Conservation (phyloP, 805 yeast species). For the Tetrapisispora fleetii region DNA sequence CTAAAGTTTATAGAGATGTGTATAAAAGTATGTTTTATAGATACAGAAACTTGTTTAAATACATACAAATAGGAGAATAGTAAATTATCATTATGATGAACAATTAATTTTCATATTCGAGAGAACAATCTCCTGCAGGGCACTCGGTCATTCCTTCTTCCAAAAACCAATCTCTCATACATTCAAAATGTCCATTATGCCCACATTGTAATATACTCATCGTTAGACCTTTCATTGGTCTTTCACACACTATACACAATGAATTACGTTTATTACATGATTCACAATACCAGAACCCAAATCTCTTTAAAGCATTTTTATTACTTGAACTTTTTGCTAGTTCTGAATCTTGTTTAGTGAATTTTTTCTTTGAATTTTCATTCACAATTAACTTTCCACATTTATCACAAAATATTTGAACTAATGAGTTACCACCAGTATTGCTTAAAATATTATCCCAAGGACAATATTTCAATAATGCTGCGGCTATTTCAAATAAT, state of each 20-base stretch:
- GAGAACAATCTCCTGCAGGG: slow-evolving; percentile 52
- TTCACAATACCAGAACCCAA: slow-evolving; percentile 83
- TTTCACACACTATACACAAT: slow-evolving; percentile 70
- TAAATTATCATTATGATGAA: too few relatives aligned
- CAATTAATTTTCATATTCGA: neutral
- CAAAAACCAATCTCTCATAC: slow-evolving; percentile 69
- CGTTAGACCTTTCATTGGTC: slow-evolving; percentile 63
- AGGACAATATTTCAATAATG: slow-evolving; percentile 25
- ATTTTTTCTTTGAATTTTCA: slow-evolving; percentile 40
- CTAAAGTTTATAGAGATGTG: neutral
- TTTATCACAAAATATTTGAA: slow-evolving; percentile 50
- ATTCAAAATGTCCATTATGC: slow-evolving; percentile 76
- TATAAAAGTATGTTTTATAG: neutral
- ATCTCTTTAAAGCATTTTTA: slow-evolving; percentile 29
- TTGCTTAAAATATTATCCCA: slow-evolving; percentile 25
- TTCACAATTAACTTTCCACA: slow-evolving; percentile 54
- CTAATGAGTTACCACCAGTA: slow-evolving; percentile 27
- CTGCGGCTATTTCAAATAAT: slow-evolving; percentile 27
- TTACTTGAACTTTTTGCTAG: slow-evolving; percentile 18
- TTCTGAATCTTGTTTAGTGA: slow-evolving; percentile 10
- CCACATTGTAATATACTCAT: slow-evolving; percentile 64
- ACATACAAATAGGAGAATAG: neutral
- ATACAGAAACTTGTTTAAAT: neutral
- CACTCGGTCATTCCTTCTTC: slow-evolving; percentile 57
- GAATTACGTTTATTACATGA: slow-evolving; percentile 50